Conservation (phyloP, 2,329 filamentous ascomycete species). For the Fusarium chuoi region DNA sequence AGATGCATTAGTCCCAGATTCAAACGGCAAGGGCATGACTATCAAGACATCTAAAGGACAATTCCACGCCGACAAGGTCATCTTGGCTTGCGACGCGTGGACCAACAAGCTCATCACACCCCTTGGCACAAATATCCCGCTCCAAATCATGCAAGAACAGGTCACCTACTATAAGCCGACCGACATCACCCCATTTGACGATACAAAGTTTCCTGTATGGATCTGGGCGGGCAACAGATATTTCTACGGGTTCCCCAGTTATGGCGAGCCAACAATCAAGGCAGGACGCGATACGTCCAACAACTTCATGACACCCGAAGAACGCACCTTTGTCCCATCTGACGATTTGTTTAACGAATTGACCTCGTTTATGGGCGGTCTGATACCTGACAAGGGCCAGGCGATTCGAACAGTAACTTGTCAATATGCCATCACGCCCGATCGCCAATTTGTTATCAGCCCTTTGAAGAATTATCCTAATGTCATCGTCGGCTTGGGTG, state of each 20-base stretch:
- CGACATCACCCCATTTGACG: not conserved
- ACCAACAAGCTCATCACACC: slow-evolving; percentile 29
- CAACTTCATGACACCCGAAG: slow-evolving; percentile 26
- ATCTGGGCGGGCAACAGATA: slow-evolving; percentile 24
- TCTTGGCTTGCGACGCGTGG: slow-evolving; percentile 30
- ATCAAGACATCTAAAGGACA: slow-evolving; percentile 15
- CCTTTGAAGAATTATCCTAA: slow-evolving; percentile 23
- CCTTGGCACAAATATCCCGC: slow-evolving; percentile 19
- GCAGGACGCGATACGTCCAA: slow-evolving; percentile 27
- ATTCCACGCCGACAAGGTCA: slow-evolving; percentile 23
- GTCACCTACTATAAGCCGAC: slow-evolving; percentile 35
- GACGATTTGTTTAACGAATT: slow-evolving; percentile 5
- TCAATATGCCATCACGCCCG: slow-evolving; percentile 41
- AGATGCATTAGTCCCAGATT: not conserved
- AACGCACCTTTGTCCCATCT: slow-evolving; percentile 27
- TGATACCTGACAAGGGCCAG: slow-evolving; percentile 19
- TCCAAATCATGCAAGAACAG: slow-evolving; percentile 37
- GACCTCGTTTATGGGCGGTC: slow-evolving; percentile 2
- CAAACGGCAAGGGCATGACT: not conserved
- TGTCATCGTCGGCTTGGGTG: slow-evolving; percentile 36
- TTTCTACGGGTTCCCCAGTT: slow-evolving; percentile 29
- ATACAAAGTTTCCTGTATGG: slow-evolving; percentile 27
- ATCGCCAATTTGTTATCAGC: slow-evolving; percentile 40
- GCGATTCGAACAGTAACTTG: slow-evolving; percentile 40
- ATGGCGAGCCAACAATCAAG: slow-evolving; percentile 33